These are phyloP conservation scores for Phalaenopsis equestris DNA, from an alignment of 106 monocot species.

Conservation along the genomic window DNA sequence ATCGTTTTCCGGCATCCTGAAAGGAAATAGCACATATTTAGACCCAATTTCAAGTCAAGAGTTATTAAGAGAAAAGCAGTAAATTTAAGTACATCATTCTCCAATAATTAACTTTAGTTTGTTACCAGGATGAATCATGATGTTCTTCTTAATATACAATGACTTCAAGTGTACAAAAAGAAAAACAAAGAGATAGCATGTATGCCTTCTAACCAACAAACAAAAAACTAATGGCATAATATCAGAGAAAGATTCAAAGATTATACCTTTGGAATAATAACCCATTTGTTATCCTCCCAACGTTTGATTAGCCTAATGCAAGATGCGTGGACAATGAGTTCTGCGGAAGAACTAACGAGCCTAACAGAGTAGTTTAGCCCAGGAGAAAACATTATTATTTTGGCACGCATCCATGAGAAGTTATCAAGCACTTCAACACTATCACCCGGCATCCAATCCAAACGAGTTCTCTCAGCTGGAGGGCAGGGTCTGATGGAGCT, in stretches of 20 bases:
- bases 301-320: conserved; percentile 24
- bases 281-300: conserved; percentile 56
- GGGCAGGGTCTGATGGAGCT: conserved; percentile 30
- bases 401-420: conserved; percentile 35
- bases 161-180: not conserved
- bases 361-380: conserved; percentile 25
- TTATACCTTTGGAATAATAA: conserved; percentile 41
- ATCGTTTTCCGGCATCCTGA: not conserved
- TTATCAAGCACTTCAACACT: conserved; percentile 37
- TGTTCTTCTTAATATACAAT: not conserved
- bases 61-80: not conserved
- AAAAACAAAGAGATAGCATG: not conserved
- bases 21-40: not conserved
- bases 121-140: not conserved
- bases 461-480: conserved; percentile 6
- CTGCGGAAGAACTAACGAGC: conserved; percentile 21
- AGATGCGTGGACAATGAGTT: conserved; percentile 25
- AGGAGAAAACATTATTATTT: conserved; percentile 17
- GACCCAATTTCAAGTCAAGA: not conserved
- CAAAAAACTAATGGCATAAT: not conserved
- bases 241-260: not conserved
- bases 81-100: not conserved
- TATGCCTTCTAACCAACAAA: not conserved
- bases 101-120: not conserved
- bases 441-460: conserved; percentile 25